These are phyloP conservation scores for Phytopythium oedochilum DNA, from an alignment of 352 stramenopile species.

Conservation along the genomic window DNA sequence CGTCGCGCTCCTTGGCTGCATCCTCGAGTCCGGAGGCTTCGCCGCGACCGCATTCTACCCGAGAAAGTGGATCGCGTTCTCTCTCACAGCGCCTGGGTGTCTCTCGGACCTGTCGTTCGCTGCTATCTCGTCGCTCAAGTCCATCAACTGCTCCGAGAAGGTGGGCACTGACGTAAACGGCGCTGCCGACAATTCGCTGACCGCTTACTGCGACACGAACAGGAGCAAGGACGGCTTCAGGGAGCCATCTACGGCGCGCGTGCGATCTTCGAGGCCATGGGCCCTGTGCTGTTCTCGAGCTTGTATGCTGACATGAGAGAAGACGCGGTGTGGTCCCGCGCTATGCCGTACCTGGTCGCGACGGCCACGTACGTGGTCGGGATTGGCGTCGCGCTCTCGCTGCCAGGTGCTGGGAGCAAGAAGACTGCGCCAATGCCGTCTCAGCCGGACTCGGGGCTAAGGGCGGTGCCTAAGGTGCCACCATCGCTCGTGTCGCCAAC, in stretches of 20 bases:
- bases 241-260: slow-evolving; percentile 65
- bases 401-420: slow-evolving; percentile 16
- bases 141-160: slow-evolving; percentile 54
- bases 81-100: slow-evolving; percentile 29
- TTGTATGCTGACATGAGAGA: slow-evolving; percentile 54
- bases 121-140: slow-evolving; percentile 61
- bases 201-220: no score
- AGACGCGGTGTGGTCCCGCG: slow-evolving; percentile 33
- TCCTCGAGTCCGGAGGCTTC: slow-evolving; percentile 35
- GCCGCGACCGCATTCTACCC: slow-evolving; percentile 44
- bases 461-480: not conserved
- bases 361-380: slow-evolving; percentile 41
- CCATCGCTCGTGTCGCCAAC: not conserved
- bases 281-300: slow-evolving; percentile 46
- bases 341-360: slow-evolving; percentile 57
- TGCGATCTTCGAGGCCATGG: slow-evolving; percentile 55
- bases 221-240: slow-evolving; percentile 75
- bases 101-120: slow-evolving; percentile 68
- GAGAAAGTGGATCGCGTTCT: slow-evolving; percentile 54
- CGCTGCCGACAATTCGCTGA: no score
- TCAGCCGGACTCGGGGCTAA: no score
- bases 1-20: slow-evolving; percentile 37
- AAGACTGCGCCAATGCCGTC: not conserved
- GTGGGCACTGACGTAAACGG: no score
- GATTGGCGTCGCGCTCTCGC: slow-evolving; percentile 39